Evolutionary conservation across 2,329 filamentous ascomycete species (phyloP), one percentile per base, ranked within the genome.

Genomic region (Colletotrichum euphorbiae): DNA sequence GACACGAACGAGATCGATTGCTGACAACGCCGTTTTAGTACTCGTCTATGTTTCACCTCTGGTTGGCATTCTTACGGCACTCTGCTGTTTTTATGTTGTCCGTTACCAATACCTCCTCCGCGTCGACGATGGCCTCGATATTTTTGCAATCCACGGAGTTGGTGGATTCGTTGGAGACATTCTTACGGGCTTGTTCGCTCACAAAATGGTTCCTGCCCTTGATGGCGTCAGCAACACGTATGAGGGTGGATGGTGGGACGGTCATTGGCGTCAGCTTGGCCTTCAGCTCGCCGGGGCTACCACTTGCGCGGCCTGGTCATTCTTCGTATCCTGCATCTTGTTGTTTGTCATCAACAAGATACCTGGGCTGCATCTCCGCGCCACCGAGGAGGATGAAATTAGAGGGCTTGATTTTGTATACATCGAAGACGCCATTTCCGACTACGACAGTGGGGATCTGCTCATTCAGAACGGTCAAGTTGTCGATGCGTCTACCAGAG

Each of bases 101-200:
- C 79, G 82, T 62, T 74, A 83, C 71, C 87, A 88, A 71, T 78
- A 87, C 57, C 77, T 85, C 67, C 76, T 88, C 5, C 79, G 79
- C 8, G 80, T 89, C 11, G 87, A 89, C 66, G 87, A 89, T 51
- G 85, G 85, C 2, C 80, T 89, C 58, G 86, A 89, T 67, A 86
- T 89, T 56, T 89, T 88, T 68, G 85, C 85, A 33, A 82, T 89
- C 31, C 87, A 89, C 72, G 86, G 86, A 17, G 77, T 89, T 2
- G 87, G 87, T n/a, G 87, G 87, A 11, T 82, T 85, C 69, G 81
- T 89, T 1, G 87, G 87, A 15, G 83, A 85, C 38, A 79, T 89
- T 54, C 73, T 89, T 17, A 89, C 87, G 0, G 87, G 87, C 3
- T 78, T 89, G 33, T 89, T 89, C 59, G 87, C 87, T 0, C 82